Base-by-base conservation (phyloP, 148 eudicot genomes). In the Beta vulgaris region DNA sequence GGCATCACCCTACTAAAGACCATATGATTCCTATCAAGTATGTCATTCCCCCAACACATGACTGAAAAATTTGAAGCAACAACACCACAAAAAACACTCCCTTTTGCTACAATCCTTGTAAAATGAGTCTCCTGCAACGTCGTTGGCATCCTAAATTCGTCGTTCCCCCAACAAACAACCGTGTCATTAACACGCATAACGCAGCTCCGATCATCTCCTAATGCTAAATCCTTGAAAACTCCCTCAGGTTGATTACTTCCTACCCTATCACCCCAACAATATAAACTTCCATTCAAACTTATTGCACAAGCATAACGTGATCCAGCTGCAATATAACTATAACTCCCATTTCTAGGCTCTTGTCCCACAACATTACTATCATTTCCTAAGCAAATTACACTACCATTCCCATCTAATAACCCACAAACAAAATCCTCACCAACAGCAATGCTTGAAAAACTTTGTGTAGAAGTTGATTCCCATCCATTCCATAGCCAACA, bases 141-240 rank as follows among this genome's bases (percentile, higher is more conserved):
- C 1, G 26, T 67, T 0, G 98, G 95, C 75, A 90, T 37, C 69
- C 19, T 28, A 68, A 88, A 88, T 68, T 71, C 73, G 19, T 28
- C 66, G 12, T 73, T 77, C 25, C 97, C 98, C 98, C 98, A 93
- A 80, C 98, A 93, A 79, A 84, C 69, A 6, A 91, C 89, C 39
- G 85, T 87, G 34, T 81, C 85, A 79, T 84, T 86, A 16, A 23
- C 51, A 60, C 91, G 84, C 10, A 88, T 57, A 10, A 84, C 91
- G 54, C 98, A 93, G 25, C 89, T 71, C 25, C 89, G 74, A 25
- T 62, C 68, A 36, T 88, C 95, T 58, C 93, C 98, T 76, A 91
- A 70, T 23, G 98, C 93, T 72, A 93, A 55, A 4, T 80, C 69
- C 42, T 65, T 84, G 54, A 90, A 91, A 63, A 39, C 65, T 0